Evolutionary conservation across 768 basidiomycete species (phyloP).

Genomic region (Amanita exitialis): DNA sequence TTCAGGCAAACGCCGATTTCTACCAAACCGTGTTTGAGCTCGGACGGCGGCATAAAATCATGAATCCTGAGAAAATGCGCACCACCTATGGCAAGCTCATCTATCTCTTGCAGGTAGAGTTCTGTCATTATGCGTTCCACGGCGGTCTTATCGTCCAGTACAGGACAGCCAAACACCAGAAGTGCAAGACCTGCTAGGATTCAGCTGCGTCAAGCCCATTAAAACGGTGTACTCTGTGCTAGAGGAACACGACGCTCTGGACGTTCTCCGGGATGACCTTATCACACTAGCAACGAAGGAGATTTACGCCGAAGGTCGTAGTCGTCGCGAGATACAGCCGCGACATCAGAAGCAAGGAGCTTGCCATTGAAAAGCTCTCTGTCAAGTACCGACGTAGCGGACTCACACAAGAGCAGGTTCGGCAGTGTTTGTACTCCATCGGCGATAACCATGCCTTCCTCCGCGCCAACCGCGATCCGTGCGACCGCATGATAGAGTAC

Average conservation of each 20-base stretch:
- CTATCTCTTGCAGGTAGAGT: constrained; percentile 66
- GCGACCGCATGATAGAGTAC: constrained; percentile 73
- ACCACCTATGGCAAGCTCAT: constrained; percentile 83
- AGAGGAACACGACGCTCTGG: constrained; percentile 53
- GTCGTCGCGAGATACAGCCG: constrained; percentile 72
- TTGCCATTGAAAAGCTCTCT: constrained; percentile 71
- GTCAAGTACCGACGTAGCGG: constrained; percentile 47
- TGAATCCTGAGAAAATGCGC: constrained; percentile 90
- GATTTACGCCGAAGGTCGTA: constrained; percentile 63
- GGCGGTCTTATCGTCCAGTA: constrained; percentile 6
- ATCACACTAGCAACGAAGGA: constrained; percentile 73
- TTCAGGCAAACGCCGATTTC: constrained; percentile 69
- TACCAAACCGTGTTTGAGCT: constrained; percentile 77
- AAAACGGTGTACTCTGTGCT: constrained; percentile 63
- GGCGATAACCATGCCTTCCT: constrained; percentile 88
- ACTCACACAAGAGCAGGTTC: constrained; percentile 54
- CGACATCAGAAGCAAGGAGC: constrained; percentile 78
- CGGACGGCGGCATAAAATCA: constrained; percentile 79
- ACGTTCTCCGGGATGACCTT: constrained; percentile 68
- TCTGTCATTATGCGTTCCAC: background rate
- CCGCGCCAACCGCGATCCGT: constrained; percentile 79
- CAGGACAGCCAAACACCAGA: constrained; percentile 83
- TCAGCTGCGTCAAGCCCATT: constrained; percentile 72
- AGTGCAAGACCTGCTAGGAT: constrained; percentile 70
- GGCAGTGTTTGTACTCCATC: constrained; percentile 79